Evolutionary conservation across 495 filamentous ascomycete genomes (phyloP).

Genomic region (Talaromyces ruber): DNA sequence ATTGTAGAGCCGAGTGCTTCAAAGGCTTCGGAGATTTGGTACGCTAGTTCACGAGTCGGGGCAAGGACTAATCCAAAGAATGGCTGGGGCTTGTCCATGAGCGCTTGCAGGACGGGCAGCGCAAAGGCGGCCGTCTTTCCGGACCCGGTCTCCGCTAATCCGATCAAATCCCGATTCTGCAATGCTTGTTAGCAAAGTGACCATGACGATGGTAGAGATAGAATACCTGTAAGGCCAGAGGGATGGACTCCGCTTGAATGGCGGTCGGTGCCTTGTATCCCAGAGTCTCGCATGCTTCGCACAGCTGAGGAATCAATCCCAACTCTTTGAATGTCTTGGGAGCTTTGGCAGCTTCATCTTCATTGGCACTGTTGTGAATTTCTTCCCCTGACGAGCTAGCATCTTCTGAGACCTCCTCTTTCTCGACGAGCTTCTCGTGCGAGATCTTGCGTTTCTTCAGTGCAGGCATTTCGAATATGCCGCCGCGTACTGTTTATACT

Average conservation of each 20-base stretch:
- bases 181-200: slow-evolving; percentile 5
- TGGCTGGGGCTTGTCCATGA: slow-evolving; percentile 74
- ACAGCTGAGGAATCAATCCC: slow-evolving; percentile 78
- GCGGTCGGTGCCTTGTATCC: slow-evolving; percentile 79
- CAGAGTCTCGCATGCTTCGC: slow-evolving; percentile 72
- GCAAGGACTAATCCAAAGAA: slow-evolving; percentile 77
- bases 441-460: slow-evolving; percentile 32
- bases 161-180: slow-evolving; percentile 60
- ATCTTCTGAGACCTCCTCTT: not conserved
- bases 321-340: slow-evolving; percentile 69
- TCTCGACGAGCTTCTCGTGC: not conserved
- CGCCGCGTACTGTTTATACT: not conserved
- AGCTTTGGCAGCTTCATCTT: not conserved
- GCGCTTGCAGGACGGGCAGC: slow-evolving; percentile 76
- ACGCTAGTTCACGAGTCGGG: slow-evolving; percentile 86
- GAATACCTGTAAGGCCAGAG: slow-evolving; percentile 58
- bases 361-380: not conserved
- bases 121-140: slow-evolving; percentile 93
- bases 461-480: slow-evolving; percentile 14
- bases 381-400: not conserved
- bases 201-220: not conserved
- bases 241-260: slow-evolving; percentile 71
- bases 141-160: slow-evolving; percentile 86
- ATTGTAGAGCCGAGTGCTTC: slow-evolving; percentile 80
- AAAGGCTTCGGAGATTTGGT: slow-evolving; percentile 78